Evolutionary conservation across 148 eudicot genomes (phyloP), one percentile per base, ranked within the genome.

Genomic region (Camellia japonica): DNA sequence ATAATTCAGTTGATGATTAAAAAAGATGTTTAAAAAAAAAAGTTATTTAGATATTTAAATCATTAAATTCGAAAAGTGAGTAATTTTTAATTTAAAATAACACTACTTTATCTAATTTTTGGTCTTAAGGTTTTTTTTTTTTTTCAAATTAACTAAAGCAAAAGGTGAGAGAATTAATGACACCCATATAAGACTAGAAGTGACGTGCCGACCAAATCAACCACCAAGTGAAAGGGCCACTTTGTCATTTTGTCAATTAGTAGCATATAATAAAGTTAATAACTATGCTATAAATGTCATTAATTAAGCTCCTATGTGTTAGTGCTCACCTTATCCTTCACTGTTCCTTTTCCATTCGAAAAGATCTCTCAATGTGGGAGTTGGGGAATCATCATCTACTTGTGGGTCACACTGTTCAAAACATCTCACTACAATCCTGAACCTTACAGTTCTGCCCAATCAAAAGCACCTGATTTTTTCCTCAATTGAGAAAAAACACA

Each of bases 241-340:
- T 52, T 75, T 70, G 67, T 80, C 76, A 78, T 67, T 44, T 74
- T 74, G 82, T 83, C 78, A 70, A 83, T 83, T 80, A 76, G 73
- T 83, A 42, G 73, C 73, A 80, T 80, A 80, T 71, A 76, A 56
- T 54, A 44, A 20, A 76, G 58, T 52, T 38, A 15, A 46, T 43
- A 16, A 41, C 71, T 23, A 23, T 23, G 63, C 63, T 13, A 5
- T 16, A 55, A 16, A 49, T 12, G 42, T 65, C 77, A 46, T 44
- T 71, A 42, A 11, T 47, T 30, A 47, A 70, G 51, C 51, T 14
- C 20, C 38, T 54, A 30, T 15, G 15, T 42, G 70, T 58, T 60
- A 62, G 23, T 2, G 18, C 12, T 54, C 30, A 55, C 63, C 64
- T 73, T 73, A 56, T 73, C 30, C 30, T 23, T 23, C 0, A 41